A percentile compares a stretch with the other conserved stretches of the same genome.
phyloP scores from a whole-genome alignment of 345 rosid species.

The rapeseed (Brassica napus) region DNA sequence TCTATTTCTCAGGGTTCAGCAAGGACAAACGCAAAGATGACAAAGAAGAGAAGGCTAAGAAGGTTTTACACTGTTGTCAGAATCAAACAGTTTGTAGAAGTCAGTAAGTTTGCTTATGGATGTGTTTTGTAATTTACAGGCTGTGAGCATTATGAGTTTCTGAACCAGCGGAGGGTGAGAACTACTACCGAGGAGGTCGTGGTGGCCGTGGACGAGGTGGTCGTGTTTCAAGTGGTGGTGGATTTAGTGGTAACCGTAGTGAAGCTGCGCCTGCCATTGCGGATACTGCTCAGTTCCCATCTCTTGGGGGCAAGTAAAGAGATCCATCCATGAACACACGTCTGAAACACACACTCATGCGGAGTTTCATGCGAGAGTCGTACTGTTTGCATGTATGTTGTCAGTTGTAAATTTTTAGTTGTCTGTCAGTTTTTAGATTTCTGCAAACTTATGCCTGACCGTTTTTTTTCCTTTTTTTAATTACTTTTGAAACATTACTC shows the following conservation, averaged over 20 bases:
- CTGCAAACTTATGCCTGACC: slow-evolving; percentile 25
- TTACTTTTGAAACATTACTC: slow-evolving; percentile 13
- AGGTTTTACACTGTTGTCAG: slow-evolving; percentile 51
- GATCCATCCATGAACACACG: slow-evolving; percentile 20
- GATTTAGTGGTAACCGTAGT: slow-evolving; percentile 44
- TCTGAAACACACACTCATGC: background rate
- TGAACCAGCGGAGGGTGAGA: slow-evolving; percentile 92
- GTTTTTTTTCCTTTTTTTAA: background rate
- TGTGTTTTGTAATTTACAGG: slow-evolving; percentile 40
- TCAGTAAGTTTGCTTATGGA: background rate
- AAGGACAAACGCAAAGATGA: slow-evolving; percentile 96
- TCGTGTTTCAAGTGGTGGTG: slow-evolving; percentile 49
- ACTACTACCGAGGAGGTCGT: slow-evolving; percentile 48
- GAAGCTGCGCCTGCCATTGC: slow-evolving; percentile 67
- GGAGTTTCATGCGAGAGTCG: background rate
- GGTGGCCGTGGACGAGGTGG: slow-evolving; percentile 81
- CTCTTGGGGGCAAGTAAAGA: slow-evolving; percentile 83
- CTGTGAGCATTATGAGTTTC: slow-evolving; percentile 88
- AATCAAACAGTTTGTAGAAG: background rate
- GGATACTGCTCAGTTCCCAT: slow-evolving; percentile 88
- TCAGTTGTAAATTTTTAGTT: slow-evolving; percentile 41
- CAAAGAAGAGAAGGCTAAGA: slow-evolving; percentile 85
- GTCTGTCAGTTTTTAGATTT: slow-evolving; percentile 33
- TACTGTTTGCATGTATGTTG: slow-evolving; percentile 17
- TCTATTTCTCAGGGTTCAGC: slow-evolving; percentile 66